A percentile compares a stretch with the other conserved stretches of the same genome.
Conservation (phyloP, 2,329 filamentous ascomycete species). For the Epichloe typhina region DNA sequence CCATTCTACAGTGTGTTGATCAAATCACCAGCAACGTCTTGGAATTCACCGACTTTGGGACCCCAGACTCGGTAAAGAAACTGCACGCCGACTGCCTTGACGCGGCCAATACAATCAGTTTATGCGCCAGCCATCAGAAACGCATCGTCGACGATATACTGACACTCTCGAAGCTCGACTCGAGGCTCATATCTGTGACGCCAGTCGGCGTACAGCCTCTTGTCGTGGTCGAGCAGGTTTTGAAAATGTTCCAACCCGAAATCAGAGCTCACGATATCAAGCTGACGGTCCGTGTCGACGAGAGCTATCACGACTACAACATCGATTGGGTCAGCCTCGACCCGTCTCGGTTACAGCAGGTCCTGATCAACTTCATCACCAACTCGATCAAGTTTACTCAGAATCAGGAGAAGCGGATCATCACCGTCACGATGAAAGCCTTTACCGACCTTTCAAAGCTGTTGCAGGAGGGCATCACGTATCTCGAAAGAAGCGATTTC, state of each 20-base stretch:
- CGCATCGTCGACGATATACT: conserved; percentile 57
- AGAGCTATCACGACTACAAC: conserved; percentile 48
- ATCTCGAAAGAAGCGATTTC: conserved; percentile 30
- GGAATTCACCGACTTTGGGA: conserved; percentile 17
- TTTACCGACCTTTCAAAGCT: conserved; percentile 35
- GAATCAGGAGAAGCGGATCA: conserved; percentile 42
- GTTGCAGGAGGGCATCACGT: conserved; percentile 26
- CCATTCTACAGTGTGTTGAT: conserved; percentile 63
- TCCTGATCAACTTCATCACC: conserved; percentile 62
- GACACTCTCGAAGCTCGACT: conserved; percentile 58
- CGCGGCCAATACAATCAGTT: conserved; percentile 62
- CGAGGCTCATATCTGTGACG: conserved; percentile 54
- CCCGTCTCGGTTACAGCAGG: conserved; percentile 58
- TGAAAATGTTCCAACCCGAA: conserved; percentile 71
- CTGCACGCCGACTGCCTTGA: conserved; percentile 47
- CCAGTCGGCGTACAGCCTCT: conserved; percentile 53
- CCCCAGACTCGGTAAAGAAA: conserved; percentile 29
- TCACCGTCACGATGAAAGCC: conserved; percentile 51
- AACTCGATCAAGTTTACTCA: conserved; percentile 54
- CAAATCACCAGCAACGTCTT: conserved; percentile 46
- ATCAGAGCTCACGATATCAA: conserved; percentile 57
- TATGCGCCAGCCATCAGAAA: conserved; percentile 69
- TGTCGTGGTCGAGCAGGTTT: conserved; percentile 50
- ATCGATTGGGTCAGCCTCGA: conserved; percentile 65
- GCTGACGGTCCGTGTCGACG: conserved; percentile 54